A percentile compares a stretch with the other conserved stretches of the same genome.
Conservation (phyloP, 2,329 filamentous ascomycete species). For the Ophiostoma perfectum region DNA sequence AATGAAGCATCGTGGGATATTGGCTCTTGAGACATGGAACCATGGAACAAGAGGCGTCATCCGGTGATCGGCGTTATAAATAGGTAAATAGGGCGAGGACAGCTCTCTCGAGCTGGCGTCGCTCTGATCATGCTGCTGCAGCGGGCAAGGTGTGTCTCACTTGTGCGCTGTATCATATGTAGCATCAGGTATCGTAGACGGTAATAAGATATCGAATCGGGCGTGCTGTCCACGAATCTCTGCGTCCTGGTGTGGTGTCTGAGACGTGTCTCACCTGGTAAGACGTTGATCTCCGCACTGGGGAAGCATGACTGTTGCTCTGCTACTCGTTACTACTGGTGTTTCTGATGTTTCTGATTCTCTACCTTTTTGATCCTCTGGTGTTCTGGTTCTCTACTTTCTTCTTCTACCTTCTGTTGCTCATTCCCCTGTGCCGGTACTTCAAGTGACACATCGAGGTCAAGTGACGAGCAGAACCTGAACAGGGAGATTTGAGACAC, state of each 20-base stretch:
- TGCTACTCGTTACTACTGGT: neutral
- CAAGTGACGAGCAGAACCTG: neutral
- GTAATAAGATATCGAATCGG: too few species aligned
- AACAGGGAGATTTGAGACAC: conserved; percentile 1
- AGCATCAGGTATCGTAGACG: too few species aligned
- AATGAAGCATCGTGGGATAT: too few species aligned
- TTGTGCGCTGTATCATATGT: too few species aligned
- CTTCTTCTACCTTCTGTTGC: neutral
- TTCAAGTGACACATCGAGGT: neutral
- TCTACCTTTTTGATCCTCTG: neutral
- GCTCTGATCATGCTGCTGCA: too few species aligned
- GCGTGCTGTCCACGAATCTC: neutral
- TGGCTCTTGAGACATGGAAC: too few species aligned
- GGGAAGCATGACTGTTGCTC: neutral
- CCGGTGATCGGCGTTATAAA: too few species aligned
- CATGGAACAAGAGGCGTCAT: too few species aligned
- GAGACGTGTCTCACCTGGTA: neutral
- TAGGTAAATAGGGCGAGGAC: too few species aligned
- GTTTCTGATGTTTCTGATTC: neutral
- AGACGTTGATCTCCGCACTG: conserved; percentile 2
- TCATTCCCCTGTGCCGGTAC: neutral
- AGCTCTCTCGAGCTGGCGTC: too few species aligned
- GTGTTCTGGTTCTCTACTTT: neutral
- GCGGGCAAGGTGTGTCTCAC: too few species aligned
- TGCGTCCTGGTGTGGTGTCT: neutral